phyloP scores from a whole-genome alignment of 495 filamentous ascomycete species.

The Friedmanniomyces endolithicus region DNA sequence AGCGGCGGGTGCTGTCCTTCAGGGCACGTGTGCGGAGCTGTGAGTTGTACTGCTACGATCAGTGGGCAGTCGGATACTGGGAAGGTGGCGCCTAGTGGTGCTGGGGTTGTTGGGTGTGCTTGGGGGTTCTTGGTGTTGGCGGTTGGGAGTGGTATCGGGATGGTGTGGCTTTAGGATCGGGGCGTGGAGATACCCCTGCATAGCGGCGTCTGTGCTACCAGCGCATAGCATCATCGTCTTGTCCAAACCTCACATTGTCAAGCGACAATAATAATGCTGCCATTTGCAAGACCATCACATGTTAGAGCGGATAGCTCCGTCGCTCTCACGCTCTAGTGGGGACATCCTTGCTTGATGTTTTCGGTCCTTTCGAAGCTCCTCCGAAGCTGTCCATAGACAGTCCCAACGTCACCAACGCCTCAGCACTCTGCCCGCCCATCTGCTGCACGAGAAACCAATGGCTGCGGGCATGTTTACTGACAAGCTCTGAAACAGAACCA shows the following conservation, averaged over 20 bases:
- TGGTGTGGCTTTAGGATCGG: conserved; percentile 15
- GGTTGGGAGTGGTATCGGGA: conserved; percentile 14
- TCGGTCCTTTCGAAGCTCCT: neutral
- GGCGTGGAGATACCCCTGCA: neutral
- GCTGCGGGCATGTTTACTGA: neutral
- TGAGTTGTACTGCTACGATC: conserved; percentile 52
- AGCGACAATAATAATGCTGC: no score
- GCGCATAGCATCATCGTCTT: neutral
- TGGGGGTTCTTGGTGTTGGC: conserved; percentile 13
- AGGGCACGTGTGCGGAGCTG: conserved; percentile 56
- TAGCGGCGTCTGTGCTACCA: neutral
- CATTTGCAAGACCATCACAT: no score
- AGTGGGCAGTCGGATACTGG: conserved; percentile 43
- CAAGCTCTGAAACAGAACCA: neutral
- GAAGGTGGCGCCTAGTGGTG: conserved; percentile 41
- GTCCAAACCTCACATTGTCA: no score
- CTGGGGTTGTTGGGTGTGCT: conserved; percentile 10
- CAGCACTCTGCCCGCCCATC: neutral
- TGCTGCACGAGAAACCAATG: neutral
- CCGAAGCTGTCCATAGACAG: neutral
- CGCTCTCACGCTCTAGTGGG: no score
- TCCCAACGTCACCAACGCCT: neutral
- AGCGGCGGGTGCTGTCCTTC: conserved; percentile 70
- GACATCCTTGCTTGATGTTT: no score
- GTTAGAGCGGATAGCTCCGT: no score